phyloP scores from a whole-genome alignment of 176 grass and related monocot species.

The Ananas comosus region DNA sequence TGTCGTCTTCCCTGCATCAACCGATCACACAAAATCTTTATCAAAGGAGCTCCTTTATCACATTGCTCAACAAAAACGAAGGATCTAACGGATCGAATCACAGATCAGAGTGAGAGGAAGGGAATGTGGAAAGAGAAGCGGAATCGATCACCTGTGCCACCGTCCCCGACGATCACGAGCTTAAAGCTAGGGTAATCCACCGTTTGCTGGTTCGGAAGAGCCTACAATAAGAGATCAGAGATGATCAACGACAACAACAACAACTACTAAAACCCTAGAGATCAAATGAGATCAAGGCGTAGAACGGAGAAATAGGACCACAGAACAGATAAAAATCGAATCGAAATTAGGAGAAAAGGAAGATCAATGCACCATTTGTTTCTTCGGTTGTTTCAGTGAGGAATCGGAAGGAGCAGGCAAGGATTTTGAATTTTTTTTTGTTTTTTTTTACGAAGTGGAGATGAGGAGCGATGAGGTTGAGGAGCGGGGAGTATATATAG shows the following conservation, averaged over 20 bases:
- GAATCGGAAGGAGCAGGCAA: not conserved
- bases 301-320: no score
- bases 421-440: no score
- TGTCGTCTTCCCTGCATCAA: constrained; percentile 27
- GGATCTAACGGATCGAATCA: no score
- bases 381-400: not conserved
- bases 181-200: constrained; percentile 35
- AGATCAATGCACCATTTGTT: constrained; percentile 15
- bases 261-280: constrained; percentile 1
- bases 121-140: not conserved
- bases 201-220: constrained; percentile 25
- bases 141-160: constrained; percentile 29
- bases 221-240: constrained; percentile 1
- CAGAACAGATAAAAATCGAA: no score
- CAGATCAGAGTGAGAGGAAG: not conserved
- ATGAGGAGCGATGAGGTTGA: not conserved
- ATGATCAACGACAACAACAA: constrained; percentile 2
- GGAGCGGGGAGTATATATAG: not conserved
- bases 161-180: constrained; percentile 34
- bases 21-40: not conserved
- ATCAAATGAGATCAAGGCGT: not conserved
- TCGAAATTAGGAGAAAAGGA: not conserved
- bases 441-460: not conserved
- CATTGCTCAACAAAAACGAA: not conserved
- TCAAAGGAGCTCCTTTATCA: not conserved